A percentile compares a stretch with the other conserved stretches of the same genome.
Conservation (phyloP, 352 stramenopile genomes). For the Nothophytophthora sp. region DNA sequence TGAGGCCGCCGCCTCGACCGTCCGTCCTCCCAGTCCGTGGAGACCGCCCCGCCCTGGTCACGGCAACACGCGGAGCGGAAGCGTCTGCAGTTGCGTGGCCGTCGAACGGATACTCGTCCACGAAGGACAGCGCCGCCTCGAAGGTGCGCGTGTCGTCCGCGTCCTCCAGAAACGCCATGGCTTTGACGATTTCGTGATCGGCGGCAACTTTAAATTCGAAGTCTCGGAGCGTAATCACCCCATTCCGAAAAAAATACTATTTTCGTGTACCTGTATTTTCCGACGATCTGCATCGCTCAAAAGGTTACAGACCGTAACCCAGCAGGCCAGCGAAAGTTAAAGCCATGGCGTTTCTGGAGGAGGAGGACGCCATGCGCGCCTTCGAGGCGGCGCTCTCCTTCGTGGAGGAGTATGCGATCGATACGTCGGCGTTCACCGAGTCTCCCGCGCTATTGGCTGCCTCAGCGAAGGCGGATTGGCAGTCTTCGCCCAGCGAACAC, state of each 20-base stretch:
- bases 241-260: too few species aligned
- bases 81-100: background rate
- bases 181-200: too few species aligned
- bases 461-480: constrained; percentile 16
- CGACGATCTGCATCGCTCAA: too few species aligned
- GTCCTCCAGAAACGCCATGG: constrained; percentile 19
- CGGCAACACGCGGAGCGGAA: too few species aligned
- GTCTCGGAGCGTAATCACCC: too few species aligned
- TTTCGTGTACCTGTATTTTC: too few species aligned
- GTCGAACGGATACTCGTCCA: constrained; percentile 13
- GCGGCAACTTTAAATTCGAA: too few species aligned
- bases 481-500: constrained; percentile 11
- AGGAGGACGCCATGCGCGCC: constrained; percentile 15
- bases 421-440: constrained; percentile 6
- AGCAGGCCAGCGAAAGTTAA: constrained; percentile 14
- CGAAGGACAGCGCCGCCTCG: constrained; percentile 23
- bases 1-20: too few species aligned
- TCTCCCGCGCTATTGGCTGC: constrained; percentile 14
- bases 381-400: constrained; percentile 28
- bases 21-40: too few species aligned
- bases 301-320: too few species aligned
- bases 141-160: constrained; percentile 9
- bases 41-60: too few species aligned
- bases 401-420: constrained; percentile 27
- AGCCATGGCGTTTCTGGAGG: constrained; percentile 25